Conservation (phyloP, 2,329 filamentous ascomycete genomes). For the Macrophomina pseudophaseolina region DNA sequence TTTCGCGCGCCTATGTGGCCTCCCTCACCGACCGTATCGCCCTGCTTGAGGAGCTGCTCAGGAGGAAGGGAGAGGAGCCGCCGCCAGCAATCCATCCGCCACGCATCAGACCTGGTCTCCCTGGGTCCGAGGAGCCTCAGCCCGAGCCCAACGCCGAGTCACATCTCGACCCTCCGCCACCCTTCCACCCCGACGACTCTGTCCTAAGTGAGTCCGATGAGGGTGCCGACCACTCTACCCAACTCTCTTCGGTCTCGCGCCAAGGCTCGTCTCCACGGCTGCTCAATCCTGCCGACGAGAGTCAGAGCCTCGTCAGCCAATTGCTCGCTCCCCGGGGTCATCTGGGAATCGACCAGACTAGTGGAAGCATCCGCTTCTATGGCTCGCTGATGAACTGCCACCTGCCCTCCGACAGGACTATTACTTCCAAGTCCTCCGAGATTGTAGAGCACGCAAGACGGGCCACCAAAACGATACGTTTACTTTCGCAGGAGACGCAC, state of each 20-base stretch:
- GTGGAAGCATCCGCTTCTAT: constrained; percentile 58
- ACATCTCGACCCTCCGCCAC: constrained; percentile 33
- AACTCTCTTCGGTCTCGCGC: constrained; percentile 21
- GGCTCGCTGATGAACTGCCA: constrained; percentile 61
- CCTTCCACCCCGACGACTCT: constrained; percentile 38
- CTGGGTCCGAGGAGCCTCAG: constrained; percentile 38
- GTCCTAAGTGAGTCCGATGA: constrained; percentile 34
- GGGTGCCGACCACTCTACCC: constrained; percentile 1
- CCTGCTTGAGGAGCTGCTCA: constrained; percentile 58
- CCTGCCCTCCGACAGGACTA: constrained; percentile 50
- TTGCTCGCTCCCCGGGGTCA: constrained; percentile 57
- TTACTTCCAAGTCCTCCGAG: constrained; percentile 30
- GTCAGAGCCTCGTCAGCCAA: constrained; percentile 49
- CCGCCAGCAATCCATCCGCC: constrained; percentile 61
- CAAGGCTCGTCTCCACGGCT: constrained; percentile 40
- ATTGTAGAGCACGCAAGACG: constrained; percentile 50
- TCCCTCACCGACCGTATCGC: constrained; percentile 61
- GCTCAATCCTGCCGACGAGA: constrained; percentile 38
- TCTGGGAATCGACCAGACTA: constrained; percentile 58
- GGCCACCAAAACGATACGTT: constrained; percentile 55
- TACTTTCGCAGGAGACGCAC: constrained; percentile 54
- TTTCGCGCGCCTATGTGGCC: constrained; percentile 64
- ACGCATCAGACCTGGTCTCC: constrained; percentile 50
- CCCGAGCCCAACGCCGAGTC: constrained; percentile 10
- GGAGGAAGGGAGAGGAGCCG: constrained; percentile 55